A percentile compares a stretch with the other conserved stretches of the same genome.
These are phyloP conservation scores for Fusarium clavum DNA, from an alignment of 2,329 filamentous ascomycete species.

Conservation along the genomic window DNA sequence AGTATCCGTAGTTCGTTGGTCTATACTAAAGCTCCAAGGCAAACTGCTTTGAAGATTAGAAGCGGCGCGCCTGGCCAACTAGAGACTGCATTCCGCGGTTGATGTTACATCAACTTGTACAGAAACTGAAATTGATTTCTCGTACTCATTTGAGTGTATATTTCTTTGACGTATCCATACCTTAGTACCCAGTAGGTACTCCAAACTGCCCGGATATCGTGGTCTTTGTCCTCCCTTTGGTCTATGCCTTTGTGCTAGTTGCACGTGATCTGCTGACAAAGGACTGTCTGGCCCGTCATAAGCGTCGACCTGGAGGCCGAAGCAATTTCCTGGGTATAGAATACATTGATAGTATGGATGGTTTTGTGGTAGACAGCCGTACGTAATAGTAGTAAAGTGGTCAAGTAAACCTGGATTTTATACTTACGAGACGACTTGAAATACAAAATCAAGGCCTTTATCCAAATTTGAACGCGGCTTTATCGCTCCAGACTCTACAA, in stretches of 20 bases:
- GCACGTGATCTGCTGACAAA: constrained; percentile 40
- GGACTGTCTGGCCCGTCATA: not conserved
- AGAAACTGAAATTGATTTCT: not conserved
- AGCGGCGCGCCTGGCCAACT: not conserved
- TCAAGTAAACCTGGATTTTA: constrained; percentile 1
- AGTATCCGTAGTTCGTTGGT: not conserved
- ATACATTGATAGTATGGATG: constrained; percentile 36
- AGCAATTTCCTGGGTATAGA: constrained; percentile 33
- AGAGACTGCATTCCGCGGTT: not conserved
- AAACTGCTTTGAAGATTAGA: not conserved
- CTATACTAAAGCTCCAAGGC: not conserved
- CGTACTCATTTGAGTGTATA: not conserved
- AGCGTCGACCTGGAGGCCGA: constrained; percentile 21
- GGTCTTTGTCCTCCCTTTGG: not conserved
- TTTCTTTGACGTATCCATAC: not conserved
- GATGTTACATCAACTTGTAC: not conserved
- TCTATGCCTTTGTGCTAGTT: not conserved
- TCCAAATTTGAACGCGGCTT: constrained; percentile 4
- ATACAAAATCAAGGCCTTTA: not conserved
- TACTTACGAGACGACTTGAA: not conserved
- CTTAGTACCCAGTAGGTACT: too few relatives aligned
- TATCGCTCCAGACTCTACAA: constrained; percentile 14
- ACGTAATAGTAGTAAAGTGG: constrained; percentile 6
- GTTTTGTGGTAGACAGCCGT: constrained; percentile 17
- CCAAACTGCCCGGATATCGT: not conserved